Evolutionary conservation across 1,284 basidiomycete genomes (phyloP).

Genomic region (Melampsora americana): DNA sequence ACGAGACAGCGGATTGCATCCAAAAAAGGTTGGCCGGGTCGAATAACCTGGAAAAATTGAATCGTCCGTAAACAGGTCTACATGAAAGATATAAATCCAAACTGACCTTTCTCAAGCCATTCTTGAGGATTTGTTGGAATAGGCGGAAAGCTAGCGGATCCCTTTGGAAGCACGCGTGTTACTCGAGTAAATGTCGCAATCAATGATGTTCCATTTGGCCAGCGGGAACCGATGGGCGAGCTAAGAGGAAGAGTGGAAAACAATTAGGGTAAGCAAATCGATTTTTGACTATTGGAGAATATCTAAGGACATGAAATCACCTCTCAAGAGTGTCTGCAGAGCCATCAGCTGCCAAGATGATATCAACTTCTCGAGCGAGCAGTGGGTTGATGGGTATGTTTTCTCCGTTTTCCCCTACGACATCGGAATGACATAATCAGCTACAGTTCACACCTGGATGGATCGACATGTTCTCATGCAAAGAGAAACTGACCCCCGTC

Average conservation of each 20-base stretch:
- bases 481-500: conserved; percentile 56
- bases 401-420: conserved; percentile 18
- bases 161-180: conserved; percentile 3
- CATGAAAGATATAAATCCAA: not conserved
- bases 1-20: conserved; percentile 57
- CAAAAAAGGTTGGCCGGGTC: conserved; percentile 70
- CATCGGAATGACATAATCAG: not conserved
- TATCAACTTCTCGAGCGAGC: conserved; percentile 64
- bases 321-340: conserved; percentile 59
- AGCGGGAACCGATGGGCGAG: conserved; percentile 54
- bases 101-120: conserved; percentile 22
- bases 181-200: conserved; percentile 51
- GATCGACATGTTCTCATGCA: not conserved
- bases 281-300: too few species aligned
- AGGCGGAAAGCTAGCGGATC: conserved; percentile 17
- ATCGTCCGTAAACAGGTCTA: not conserved
- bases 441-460: not conserved
- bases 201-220: conserved; percentile 64
- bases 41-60: conserved; percentile 61
- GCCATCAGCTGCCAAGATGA: conserved; percentile 68
- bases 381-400: conserved; percentile 64
- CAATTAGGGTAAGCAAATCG: not conserved
- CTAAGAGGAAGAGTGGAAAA: not conserved
- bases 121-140: conserved; percentile 17
- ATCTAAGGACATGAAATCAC: conserved; percentile 72